A percentile compares a stretch with the other conserved stretches of the same genome.
Evolutionary conservation across 108 stramenopile species (phyloP).

Genomic region (Nannochloropsis granulata): DNA sequence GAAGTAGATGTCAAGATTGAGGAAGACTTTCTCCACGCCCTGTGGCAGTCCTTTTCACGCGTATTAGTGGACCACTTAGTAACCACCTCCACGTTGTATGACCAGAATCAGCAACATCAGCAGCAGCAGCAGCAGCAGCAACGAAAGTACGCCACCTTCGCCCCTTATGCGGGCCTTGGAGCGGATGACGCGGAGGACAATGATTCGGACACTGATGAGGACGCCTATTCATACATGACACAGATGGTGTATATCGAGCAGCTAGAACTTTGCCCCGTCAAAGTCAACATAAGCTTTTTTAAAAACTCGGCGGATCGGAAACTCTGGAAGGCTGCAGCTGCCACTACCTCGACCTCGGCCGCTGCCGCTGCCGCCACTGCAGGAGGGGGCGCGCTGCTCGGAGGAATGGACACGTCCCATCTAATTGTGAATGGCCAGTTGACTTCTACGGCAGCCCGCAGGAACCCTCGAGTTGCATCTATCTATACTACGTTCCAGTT

Average conservation of each 20-base stretch:
- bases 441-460: not conserved
- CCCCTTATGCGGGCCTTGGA: not conserved
- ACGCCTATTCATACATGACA: slow-evolving; percentile 7
- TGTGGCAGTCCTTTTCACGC: not conserved
- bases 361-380: slow-evolving; percentile 2
- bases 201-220: not conserved
- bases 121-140: no score
- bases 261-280: slow-evolving; percentile 25
- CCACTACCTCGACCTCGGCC: not conserved
- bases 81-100: not conserved
- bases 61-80: not conserved
- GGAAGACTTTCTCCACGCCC: slow-evolving; percentile 25
- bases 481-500: not conserved
- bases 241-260: slow-evolving; percentile 20
- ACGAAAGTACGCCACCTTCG: not conserved
- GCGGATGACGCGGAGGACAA: not conserved
- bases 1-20: slow-evolving; percentile 28
- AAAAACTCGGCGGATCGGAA: slow-evolving; percentile 29
- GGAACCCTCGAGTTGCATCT: not conserved
- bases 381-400: slow-evolving; percentile 9
- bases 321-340: not conserved
- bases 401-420: slow-evolving; percentile 11
- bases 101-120: not conserved
- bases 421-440: not conserved
- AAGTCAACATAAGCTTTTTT: slow-evolving; percentile 33